Base-by-base conservation (phyloP, 345 rosid genomes). In the Stellera chamaejasme region DNA sequence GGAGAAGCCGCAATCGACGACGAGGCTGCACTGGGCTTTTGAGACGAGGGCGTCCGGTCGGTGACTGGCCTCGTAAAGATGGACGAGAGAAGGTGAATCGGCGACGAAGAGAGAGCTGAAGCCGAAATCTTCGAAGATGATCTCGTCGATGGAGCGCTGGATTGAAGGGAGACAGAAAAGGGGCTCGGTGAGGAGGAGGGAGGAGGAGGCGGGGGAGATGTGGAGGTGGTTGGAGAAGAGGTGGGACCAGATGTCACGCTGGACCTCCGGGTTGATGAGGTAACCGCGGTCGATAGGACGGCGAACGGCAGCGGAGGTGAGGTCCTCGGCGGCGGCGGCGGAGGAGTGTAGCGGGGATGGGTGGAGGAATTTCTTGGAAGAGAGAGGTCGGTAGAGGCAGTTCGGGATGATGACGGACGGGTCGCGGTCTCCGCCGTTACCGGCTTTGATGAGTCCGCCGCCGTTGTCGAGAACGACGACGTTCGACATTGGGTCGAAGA, bases 241-340 rank as follows among this genome's bases (percentile, higher is more conserved):
- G 74, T 88, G 84, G 62, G 77, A 72, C 97, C 96, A 92, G 43
- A 92, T 88, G 56, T 92, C 97, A 6, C 98, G 91, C 58, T 92
- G 85, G 48, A 88, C 73, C 25, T 88, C 97, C 2, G 83, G 74
- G 79, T 92, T 92, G 41, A 84, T 86, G 44, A 92, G 78, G 82
- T 88, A 83, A 12, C 98, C 98, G 4, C 96, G 90, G 79, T 92
- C 98, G 57, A 88, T 77, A 26, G 98, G 98, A 41, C 96, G 90
- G 66, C 96, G 98, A 43, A 92, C 68, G 50, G 90, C 75, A 55
- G 98, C 96, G 66, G 96, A 88, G 57, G 96, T 92, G 6, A 92
- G 81, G 76, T 92, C 98, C 47, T 79, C 89, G 55, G 63, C 12
- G 47, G 67, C 12, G 51, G 68, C 55, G 43, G 61, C 13, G 43